phyloP scores from a whole-genome alignment of 192 early-diverging fungal genomes.

The Glomus cerebriforme region DNA sequence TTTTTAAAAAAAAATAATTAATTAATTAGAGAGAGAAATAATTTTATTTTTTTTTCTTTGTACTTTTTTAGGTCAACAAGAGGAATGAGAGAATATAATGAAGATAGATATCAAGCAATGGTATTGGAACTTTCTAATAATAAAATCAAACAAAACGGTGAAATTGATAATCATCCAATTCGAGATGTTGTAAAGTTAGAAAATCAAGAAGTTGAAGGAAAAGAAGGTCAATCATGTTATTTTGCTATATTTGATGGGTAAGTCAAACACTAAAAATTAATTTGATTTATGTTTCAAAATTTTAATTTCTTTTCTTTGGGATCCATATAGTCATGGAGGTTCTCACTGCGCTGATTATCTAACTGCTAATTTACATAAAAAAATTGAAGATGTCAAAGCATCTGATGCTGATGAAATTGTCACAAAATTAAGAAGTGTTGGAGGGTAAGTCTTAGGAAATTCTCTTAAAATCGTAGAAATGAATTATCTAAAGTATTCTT shows the following conservation, averaged over 20 bases:
- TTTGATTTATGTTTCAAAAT: neutral
- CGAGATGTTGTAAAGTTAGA: neutral
- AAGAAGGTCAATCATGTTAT: conserved; percentile 46
- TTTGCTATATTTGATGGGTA: conserved; percentile 65
- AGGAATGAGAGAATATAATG: conserved; percentile 56
- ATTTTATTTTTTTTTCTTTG: neutral
- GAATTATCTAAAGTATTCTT: neutral
- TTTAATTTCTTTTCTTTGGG: neutral
- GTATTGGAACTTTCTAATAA: conserved; percentile 38
- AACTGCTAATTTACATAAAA: conserved; percentile 50
- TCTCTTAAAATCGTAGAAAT: neutral
- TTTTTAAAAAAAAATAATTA: neutral
- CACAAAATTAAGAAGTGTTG: conserved; percentile 5
- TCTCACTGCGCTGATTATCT: conserved; percentile 49
- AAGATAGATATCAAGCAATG: conserved; percentile 54
- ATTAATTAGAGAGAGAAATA: neutral
- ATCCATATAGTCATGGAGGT: conserved; percentile 43
- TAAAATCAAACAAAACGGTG: neutral
- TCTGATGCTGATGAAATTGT: conserved; percentile 17
- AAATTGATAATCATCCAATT: conserved; percentile 24
- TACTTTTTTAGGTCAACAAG: conserved; percentile 46
- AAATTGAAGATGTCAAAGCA: conserved; percentile 45
- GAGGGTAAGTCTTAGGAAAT: conserved; percentile 17
- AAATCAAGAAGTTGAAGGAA: conserved; percentile 27
- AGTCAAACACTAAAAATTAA: neutral